A percentile compares a stretch with the other conserved stretches of the same genome.
phyloP scores from a whole-genome alignment of 768 basidiomycete species.

The Russula compacta region DNA sequence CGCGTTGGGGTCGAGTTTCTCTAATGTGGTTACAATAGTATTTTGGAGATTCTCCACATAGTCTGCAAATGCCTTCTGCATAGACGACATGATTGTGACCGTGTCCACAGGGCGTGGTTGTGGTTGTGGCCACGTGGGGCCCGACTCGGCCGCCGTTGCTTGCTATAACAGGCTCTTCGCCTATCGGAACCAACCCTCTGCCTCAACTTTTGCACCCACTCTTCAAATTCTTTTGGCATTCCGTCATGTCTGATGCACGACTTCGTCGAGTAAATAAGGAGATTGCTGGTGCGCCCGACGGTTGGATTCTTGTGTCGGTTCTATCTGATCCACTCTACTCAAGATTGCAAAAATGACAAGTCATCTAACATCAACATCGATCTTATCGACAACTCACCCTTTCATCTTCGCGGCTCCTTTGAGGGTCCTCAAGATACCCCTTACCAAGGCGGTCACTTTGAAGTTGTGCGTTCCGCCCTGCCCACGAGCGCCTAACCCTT shows the following conservation, averaged over 20 bases:
- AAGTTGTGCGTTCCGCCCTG: conserved; percentile 58
- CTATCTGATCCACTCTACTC: neutral
- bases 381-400: conserved; percentile 81
- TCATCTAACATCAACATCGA: conserved; percentile 79
- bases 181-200: neutral
- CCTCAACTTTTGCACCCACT: conserved; percentile 1
- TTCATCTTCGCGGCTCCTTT: conserved; percentile 87
- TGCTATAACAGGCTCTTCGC: too few species aligned
- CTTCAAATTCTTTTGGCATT: neutral
- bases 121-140: neutral
- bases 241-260: conserved; percentile 51
- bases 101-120: neutral
- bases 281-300: conserved; percentile 56
- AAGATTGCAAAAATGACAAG: conserved; percentile 95
- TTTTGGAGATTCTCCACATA: conserved; percentile 74
- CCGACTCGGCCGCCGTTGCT: neutral
- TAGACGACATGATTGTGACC: conserved; percentile 25
- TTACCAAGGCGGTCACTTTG: conserved; percentile 84
- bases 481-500: neutral
- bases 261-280: conserved; percentile 90
- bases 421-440: conserved; percentile 89
- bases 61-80: conserved; percentile 71
- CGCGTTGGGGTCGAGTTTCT: conserved; percentile 65
- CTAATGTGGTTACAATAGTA: conserved; percentile 66
- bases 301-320: neutral